Conservation (phyloP, 2,329 filamentous ascomycete genomes). For the Paraphaeosphaeria minitans region DNA sequence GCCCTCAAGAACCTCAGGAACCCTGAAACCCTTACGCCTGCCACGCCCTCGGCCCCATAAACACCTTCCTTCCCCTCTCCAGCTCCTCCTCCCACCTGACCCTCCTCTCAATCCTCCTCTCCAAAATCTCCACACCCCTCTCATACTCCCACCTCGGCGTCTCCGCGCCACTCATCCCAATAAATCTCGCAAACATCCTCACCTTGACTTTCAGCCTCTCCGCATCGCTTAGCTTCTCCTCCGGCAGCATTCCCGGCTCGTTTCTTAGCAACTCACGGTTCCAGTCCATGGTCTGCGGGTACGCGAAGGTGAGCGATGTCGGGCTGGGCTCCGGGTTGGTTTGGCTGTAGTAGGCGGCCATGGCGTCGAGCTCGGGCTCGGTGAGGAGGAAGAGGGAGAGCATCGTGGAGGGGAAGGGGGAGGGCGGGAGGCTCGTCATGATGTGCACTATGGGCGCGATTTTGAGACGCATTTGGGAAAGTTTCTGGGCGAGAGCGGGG, state of each 20-base stretch:
- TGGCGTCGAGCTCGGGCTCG: conserved; percentile 69
- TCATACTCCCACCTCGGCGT: conserved; percentile 56
- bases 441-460: conserved; percentile 69
- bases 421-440: conserved; percentile 65
- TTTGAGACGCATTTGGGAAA: conserved; percentile 67
- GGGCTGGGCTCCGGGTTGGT: conserved; percentile 45
- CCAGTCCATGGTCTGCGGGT: conserved; percentile 74
- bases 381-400: conserved; percentile 77
- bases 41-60: conserved; percentile 12
- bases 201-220: conserved; percentile 62
- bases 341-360: conserved; percentile 77
- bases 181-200: conserved; percentile 73
- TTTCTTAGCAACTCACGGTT: conserved; percentile 47
- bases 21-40: background rate
- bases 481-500: conserved; percentile 64
- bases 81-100: conserved; percentile 25
- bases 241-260: conserved; percentile 19
- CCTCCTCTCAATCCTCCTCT: conserved; percentile 32
- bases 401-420: conserved; percentile 68
- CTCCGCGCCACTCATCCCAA: conserved; percentile 69
- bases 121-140: conserved; percentile 44
- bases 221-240: conserved; percentile 40
- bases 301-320: conserved; percentile 49
- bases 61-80: conserved; percentile 18
- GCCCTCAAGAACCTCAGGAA: background rate